Evolutionary conservation across 345 rosid genomes (phyloP).

Genomic region (Eutrema yunnanense): DNA sequence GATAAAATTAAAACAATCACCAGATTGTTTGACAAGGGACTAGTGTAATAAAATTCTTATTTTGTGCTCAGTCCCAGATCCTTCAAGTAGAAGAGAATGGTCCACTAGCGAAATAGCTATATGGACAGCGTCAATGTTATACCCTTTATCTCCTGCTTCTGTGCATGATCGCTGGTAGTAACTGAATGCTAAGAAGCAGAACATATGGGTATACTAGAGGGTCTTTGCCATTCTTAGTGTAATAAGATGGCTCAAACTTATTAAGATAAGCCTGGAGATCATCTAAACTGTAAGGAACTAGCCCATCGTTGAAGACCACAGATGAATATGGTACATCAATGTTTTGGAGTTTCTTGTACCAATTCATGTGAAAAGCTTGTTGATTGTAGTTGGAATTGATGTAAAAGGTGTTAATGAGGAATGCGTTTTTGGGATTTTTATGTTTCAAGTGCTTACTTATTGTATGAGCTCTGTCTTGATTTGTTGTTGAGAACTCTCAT

Average conservation of each 20-base stretch:
- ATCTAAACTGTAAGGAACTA: slow-evolving; percentile 59
- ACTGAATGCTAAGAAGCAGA: slow-evolving; percentile 74
- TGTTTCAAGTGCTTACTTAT: no score
- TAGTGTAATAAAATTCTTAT: no score
- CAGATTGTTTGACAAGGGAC: slow-evolving; percentile 1
- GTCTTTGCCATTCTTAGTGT: slow-evolving; percentile 84
- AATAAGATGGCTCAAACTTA: slow-evolving; percentile 79
- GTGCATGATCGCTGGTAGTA: slow-evolving; percentile 60
- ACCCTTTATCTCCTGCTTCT: slow-evolving; percentile 68
- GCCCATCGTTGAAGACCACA: slow-evolving; percentile 48
- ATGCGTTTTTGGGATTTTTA: no score
- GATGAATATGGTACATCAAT: slow-evolving; percentile 23
- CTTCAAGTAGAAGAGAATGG: slow-evolving; percentile 62
- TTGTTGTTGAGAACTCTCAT: no score
- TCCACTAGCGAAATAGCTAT: slow-evolving; percentile 68
- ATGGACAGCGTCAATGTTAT: slow-evolving; percentile 70
- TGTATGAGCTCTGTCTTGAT: no score
- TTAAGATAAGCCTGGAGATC: slow-evolving; percentile 87
- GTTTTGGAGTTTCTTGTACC: no score
- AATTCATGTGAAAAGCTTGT: no score
- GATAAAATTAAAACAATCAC: background rate
- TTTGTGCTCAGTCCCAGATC: slow-evolving; percentile 36
- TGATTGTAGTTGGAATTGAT: no score
- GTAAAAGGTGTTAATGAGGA: no score
- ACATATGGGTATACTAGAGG: slow-evolving; percentile 82